Percentiles rank a stretch among this genome's conserved stretches.
These are phyloP conservation scores for Cryphonectria nitschkei DNA, from an alignment of 2,329 filamentous ascomycete species.

Conservation along the genomic window DNA sequence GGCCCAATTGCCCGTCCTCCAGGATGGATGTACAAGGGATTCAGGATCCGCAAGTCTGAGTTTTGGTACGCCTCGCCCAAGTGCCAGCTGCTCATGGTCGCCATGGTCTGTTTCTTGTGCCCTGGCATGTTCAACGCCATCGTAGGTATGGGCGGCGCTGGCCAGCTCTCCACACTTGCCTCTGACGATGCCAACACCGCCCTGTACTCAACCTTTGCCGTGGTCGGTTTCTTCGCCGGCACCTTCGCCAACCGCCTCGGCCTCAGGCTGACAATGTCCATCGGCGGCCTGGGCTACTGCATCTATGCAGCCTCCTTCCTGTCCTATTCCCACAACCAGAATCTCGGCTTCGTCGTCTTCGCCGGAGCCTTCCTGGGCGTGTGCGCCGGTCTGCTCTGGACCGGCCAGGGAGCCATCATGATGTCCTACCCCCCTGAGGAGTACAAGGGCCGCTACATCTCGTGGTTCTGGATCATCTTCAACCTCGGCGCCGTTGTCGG, in stretches of 20 bases:
- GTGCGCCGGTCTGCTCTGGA: slow-evolving; percentile 81
- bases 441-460: slow-evolving; percentile 86
- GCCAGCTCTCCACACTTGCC: slow-evolving; percentile 56
- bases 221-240: slow-evolving; percentile 71
- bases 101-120: slow-evolving; percentile 70
- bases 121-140: slow-evolving; percentile 71
- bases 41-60: slow-evolving; percentile 53
- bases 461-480: slow-evolving; percentile 94
- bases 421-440: slow-evolving; percentile 85
- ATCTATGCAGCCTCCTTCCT: slow-evolving; percentile 75
- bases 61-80: slow-evolving; percentile 76
- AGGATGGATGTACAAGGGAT: slow-evolving; percentile 71
- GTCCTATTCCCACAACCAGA: slow-evolving; percentile 68
- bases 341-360: slow-evolving; percentile 74
- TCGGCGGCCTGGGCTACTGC: slow-evolving; percentile 78
- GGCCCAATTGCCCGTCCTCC: slow-evolving; percentile 41
- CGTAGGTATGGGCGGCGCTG: slow-evolving; percentile 62
- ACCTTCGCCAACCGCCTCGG: slow-evolving; percentile 79
- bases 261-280: slow-evolving; percentile 66
- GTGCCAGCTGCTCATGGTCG: slow-evolving; percentile 72
- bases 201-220: slow-evolving; percentile 55
- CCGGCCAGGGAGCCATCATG: slow-evolving; percentile 83
- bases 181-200: slow-evolving; percentile 61
- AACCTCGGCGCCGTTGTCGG: slow-evolving; percentile 90
- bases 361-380: slow-evolving; percentile 76